Evolutionary conservation across 352 stramenopile genomes (phyloP).

Genomic region (Pythium dissimile): DNA sequence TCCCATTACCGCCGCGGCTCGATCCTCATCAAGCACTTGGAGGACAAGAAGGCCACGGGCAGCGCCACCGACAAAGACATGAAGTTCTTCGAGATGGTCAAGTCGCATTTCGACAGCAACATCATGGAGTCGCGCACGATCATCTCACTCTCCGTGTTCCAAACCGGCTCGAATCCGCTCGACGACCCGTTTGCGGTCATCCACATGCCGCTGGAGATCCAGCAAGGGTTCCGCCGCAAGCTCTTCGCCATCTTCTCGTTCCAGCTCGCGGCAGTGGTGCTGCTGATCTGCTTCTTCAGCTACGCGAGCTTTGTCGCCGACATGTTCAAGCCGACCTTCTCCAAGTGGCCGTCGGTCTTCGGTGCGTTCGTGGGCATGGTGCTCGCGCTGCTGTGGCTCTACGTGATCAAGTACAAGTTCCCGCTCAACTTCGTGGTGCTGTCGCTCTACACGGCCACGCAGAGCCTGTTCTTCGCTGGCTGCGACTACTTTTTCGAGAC

Average conservation of each 20-base stretch:
- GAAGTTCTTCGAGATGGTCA: conserved; percentile 82
- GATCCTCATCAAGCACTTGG: conserved; percentile 69
- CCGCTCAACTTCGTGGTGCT: conserved; percentile 71
- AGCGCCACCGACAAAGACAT: conserved; percentile 66
- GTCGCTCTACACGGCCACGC: conserved; percentile 46
- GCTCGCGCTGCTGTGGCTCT: conserved; percentile 55
- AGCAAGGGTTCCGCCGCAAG: conserved; percentile 69
- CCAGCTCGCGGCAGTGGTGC: conserved; percentile 50
- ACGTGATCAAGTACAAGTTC: conserved; percentile 71
- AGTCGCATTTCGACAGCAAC: conserved; percentile 62
- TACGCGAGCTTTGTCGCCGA: conserved; percentile 27
- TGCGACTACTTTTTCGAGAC: conserved; percentile 58
- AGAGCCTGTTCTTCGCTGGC: conserved; percentile 57
- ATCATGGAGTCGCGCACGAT: conserved; percentile 72
- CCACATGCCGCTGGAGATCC: conserved; percentile 62
- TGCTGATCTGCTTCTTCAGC: conserved; percentile 38
- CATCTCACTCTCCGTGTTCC: conserved; percentile 76
- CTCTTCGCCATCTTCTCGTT: conserved; percentile 72
- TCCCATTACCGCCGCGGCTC: conserved; percentile 65
- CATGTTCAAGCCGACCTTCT: conserved; percentile 32
- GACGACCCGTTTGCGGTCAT: conserved; percentile 71
- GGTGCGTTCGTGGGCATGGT: conserved; percentile 51
- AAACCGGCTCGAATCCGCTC: conserved; percentile 65
- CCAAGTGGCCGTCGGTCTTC: conserved; percentile 50
- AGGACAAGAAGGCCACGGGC: conserved; percentile 56